phyloP scores from a whole-genome alignment of 1,139 yeast genomes.

The Wickerhamomyces sp. region DNA sequence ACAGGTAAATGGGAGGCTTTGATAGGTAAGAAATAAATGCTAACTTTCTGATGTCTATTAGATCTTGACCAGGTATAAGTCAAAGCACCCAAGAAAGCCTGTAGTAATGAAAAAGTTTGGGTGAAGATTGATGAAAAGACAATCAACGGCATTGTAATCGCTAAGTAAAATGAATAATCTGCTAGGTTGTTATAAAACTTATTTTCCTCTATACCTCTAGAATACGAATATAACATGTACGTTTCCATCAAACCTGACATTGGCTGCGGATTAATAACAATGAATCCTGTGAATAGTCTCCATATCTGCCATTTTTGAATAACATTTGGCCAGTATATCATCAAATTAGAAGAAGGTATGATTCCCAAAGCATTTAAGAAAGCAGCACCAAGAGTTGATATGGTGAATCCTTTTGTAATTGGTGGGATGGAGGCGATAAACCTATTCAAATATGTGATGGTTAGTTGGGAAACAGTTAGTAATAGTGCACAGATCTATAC shows the following conservation, averaged over 20 bases:
- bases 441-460: slow-evolving; percentile 15
- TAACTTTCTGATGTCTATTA: slow-evolving; percentile 45
- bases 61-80: slow-evolving; percentile 59
- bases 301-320: slow-evolving; percentile 35
- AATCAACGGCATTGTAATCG: slow-evolving; percentile 45
- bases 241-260: slow-evolving; percentile 48
- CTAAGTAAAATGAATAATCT: slow-evolving; percentile 52
- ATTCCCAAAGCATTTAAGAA: slow-evolving; percentile 30
- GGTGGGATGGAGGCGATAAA: slow-evolving; percentile 34
- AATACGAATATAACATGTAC: slow-evolving; percentile 54
- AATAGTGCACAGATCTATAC: slow-evolving; percentile 1
- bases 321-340: slow-evolving; percentile 27
- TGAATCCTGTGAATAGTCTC: slow-evolving; percentile 45
- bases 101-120: slow-evolving; percentile 5
- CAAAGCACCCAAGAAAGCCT: slow-evolving; percentile 38
- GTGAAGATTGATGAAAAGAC: slow-evolving; percentile 31
- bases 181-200: slow-evolving; percentile 50
- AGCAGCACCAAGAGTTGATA: slow-evolving; percentile 32
- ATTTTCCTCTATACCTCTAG: slow-evolving; percentile 51
- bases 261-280: slow-evolving; percentile 39
- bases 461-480: too few relatives aligned
- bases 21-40: slow-evolving; percentile 49
- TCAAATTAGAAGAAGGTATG: slow-evolving; percentile 23
- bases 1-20: slow-evolving; percentile 58
- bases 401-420: slow-evolving; percentile 32